A percentile compares a stretch with the other conserved stretches of the same genome.
Evolutionary conservation across 306 rosid genomes (phyloP).

Genomic region (Amphicarpaea edgeworthii): DNA sequence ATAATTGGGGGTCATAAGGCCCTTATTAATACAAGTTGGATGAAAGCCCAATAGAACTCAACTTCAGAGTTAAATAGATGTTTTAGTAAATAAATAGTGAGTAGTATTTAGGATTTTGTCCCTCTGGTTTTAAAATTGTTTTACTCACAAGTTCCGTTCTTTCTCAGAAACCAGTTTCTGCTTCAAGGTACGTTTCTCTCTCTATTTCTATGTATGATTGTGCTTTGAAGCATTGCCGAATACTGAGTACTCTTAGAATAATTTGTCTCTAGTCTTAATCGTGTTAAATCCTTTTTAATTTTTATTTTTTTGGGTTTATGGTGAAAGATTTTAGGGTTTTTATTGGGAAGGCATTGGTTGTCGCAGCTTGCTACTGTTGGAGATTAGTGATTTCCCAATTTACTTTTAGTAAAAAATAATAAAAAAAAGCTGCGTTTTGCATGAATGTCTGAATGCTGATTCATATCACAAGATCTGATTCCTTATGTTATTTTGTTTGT

Average conservation of each 20-base stretch:
- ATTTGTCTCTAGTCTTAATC: neutral
- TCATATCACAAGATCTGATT: neutral
- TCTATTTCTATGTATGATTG: too few relatives aligned
- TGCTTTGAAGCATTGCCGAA: neutral
- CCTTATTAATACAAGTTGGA: too few relatives aligned
- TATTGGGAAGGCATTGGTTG: neutral
- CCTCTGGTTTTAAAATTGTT: conserved; percentile 7
- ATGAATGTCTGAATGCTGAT: neutral
- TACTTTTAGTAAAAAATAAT: neutral
- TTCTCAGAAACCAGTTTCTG: neutral
- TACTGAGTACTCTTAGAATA: neutral
- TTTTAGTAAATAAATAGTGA: too few relatives aligned
- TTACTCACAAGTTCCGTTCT: neutral
- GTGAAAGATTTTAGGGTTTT: neutral
- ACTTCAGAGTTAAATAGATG: too few relatives aligned
- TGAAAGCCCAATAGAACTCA: too few relatives aligned
- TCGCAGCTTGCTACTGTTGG: too few relatives aligned
- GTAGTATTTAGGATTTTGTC: too few relatives aligned
- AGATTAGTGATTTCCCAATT: neutral
- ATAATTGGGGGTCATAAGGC: too few relatives aligned
- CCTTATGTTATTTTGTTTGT: neutral
- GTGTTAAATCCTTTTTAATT: neutral
- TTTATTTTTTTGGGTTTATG: neutral
- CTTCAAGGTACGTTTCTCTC: neutral
- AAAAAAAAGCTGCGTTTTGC: neutral